A percentile compares a stretch with the other conserved stretches of the same genome.
phyloP scores from a whole-genome alignment of 371 early-diverging fungal genomes.

The Coemansia sp. region DNA sequence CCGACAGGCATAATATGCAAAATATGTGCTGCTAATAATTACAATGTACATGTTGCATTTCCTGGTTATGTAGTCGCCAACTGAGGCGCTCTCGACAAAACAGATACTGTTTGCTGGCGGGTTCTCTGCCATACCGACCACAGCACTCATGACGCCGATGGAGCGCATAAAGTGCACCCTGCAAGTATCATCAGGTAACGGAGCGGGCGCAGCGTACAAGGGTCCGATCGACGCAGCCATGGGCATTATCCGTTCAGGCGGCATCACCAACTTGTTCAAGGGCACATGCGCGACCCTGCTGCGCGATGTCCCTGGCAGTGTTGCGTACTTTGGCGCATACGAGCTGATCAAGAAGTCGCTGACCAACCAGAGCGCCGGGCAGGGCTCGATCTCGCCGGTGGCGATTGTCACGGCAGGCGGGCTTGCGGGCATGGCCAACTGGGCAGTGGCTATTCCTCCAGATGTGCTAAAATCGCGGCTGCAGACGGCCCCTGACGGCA shows the following conservation, averaged over 20 bases:
- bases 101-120: slow-evolving; percentile 92
- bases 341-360: slow-evolving; percentile 83
- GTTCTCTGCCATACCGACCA: slow-evolving; percentile 94
- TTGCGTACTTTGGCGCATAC: slow-evolving; percentile 97
- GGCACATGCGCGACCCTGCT: slow-evolving; percentile 93
- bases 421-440: slow-evolving; percentile 61
- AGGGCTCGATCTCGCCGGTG: slow-evolving; percentile 68
- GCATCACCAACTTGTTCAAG: slow-evolving; percentile 82
- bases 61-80: slow-evolving; percentile 45
- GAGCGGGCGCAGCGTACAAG: slow-evolving; percentile 77
- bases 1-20: not conserved
- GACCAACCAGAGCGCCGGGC: slow-evolving; percentile 69
- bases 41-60: not conserved
- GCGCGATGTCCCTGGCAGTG: slow-evolving; percentile 92
- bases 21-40: not conserved
- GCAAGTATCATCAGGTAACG: slow-evolving; percentile 68
- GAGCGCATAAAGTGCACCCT: slow-evolving; percentile 95
- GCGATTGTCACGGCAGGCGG: slow-evolving; percentile 95
- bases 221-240: slow-evolving; percentile 80
- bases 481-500: slow-evolving; percentile 93
- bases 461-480: slow-evolving; percentile 97
- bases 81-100: slow-evolving; percentile 61
- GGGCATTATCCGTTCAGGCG: slow-evolving; percentile 74
- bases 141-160: slow-evolving; percentile 88
- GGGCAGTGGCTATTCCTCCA: slow-evolving; percentile 72